phyloP scores from a whole-genome alignment of 2,329 filamentous ascomycete species.

The Trematosphaeria pertusa region DNA sequence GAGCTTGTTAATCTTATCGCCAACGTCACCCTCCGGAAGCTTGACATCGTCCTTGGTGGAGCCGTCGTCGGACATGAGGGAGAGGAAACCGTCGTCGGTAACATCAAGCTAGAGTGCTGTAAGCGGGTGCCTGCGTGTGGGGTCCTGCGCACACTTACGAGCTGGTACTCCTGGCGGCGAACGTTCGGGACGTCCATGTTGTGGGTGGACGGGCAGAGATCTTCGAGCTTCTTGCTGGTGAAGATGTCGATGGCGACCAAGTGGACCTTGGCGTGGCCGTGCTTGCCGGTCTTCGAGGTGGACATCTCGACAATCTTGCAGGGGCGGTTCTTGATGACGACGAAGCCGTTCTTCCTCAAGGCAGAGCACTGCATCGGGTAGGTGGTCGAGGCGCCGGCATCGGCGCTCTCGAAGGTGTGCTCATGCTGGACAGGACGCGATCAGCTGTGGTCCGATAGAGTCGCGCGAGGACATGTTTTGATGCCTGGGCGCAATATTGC shows the following conservation, averaged over 20 bases:
- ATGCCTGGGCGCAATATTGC: conserved; percentile 39
- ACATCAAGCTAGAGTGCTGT: conserved; percentile 74
- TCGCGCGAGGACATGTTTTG: conserved; percentile 11
- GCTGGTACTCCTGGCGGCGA: conserved; percentile 86
- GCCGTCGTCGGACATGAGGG: conserved; percentile 87
- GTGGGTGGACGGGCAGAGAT: conserved; percentile 96
- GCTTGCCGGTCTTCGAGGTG: conserved; percentile 99
- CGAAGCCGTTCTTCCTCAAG: conserved; percentile 98
- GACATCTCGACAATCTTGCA: conserved; percentile 99
- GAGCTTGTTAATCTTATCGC: conserved; percentile 82
- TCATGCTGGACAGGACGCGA: conserved; percentile 53
- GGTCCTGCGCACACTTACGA: conserved; percentile 69
- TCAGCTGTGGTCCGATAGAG: conserved; percentile 24
- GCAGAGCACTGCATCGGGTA: conserved; percentile 99
- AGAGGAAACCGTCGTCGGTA: conserved; percentile 92
- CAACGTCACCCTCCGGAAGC: conserved; percentile 87
- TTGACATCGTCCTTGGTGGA: conserved; percentile 94
- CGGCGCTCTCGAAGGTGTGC: conserved; percentile 86
- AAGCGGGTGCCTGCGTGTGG: conserved; percentile 18
- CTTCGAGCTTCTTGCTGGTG: conserved; percentile 99
- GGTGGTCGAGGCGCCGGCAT: conserved; percentile 94
- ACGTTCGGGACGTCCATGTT: conserved; percentile 99
- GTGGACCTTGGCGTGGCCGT: conserved; percentile 99
- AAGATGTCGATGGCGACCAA: conserved; percentile 98
- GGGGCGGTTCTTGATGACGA: conserved; percentile 97